Evolutionary conservation across 2,329 filamentous ascomycete species (phyloP).

Genomic region (Sporothrix humicola): DNA sequence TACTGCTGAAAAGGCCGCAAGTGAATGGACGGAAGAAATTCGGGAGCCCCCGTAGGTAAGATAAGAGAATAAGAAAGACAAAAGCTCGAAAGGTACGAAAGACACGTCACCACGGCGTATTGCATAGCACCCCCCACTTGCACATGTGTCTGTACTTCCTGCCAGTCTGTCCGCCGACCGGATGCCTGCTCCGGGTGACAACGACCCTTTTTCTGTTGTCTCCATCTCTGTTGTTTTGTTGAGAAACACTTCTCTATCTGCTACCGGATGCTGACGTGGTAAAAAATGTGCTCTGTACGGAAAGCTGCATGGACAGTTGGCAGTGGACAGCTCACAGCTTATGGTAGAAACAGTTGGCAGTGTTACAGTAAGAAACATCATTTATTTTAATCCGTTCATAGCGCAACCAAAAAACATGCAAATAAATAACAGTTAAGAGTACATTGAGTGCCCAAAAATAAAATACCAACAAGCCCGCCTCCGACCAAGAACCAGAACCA

Average conservation of each 20-base stretch:
- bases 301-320: neutral
- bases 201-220: neutral
- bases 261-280: conserved; percentile 23
- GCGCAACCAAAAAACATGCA: conserved; percentile 5
- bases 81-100: too few species aligned
- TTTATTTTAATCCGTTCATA: neutral
- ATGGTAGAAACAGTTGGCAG: neutral
- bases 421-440: neutral
- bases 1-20: neutral
- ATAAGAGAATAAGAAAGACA: neutral
- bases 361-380: neutral
- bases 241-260: neutral
- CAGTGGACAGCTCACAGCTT: too few species aligned
- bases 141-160: neutral
- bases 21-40: conserved; percentile 14
- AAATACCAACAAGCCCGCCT: neutral
- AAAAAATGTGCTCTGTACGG: neutral
- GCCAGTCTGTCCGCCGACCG: conserved; percentile 7
- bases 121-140: neutral
- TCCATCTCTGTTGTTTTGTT: neutral
- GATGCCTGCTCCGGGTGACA: conserved; percentile 15
- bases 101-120: neutral
- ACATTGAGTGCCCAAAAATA: neutral
- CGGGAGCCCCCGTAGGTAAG: neutral
- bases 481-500: neutral